These are phyloP conservation scores for Aspergillus avenaceus DNA, from an alignment of 495 filamentous ascomycete genomes.

Conservation along the genomic window DNA sequence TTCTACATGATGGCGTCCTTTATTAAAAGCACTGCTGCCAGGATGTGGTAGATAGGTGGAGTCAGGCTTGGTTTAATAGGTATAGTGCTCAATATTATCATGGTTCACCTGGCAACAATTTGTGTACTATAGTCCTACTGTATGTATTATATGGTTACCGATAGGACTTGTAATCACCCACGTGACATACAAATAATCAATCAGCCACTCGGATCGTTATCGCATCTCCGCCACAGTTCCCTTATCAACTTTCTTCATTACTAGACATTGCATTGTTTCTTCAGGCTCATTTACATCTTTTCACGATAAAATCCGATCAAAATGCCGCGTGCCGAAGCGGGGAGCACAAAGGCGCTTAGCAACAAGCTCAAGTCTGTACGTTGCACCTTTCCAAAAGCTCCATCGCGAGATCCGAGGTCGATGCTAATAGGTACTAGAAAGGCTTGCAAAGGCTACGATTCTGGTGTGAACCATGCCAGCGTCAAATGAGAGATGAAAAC, in stretches of 20 bases:
- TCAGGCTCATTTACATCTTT: no score
- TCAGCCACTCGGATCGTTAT: no score
- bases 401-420: neutral
- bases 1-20: conserved; percentile 19
- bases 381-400: neutral
- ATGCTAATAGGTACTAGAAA: conserved; percentile 47
- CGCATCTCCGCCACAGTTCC: neutral
- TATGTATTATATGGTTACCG: no score
- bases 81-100: conserved; percentile 6
- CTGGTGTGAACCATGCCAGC: conserved; percentile 55
- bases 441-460: conserved; percentile 67
- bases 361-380: conserved; percentile 72
- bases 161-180: no score
- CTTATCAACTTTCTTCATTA: neutral
- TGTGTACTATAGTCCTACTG: neutral
- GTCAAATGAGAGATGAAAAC: conserved; percentile 50
- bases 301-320: conserved; percentile 27
- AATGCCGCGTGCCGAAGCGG: conserved; percentile 94
- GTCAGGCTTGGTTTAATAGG: conserved; percentile 16
- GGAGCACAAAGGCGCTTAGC: conserved; percentile 75
- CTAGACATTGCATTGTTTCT: no score
- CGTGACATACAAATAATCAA: no score
- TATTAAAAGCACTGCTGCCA: conserved; percentile 16
- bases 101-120: neutral
- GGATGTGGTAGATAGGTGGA: conserved; percentile 20